Base-by-base conservation (phyloP, 805 yeast genomes). In the Saccharomyces mikatae region DNA sequence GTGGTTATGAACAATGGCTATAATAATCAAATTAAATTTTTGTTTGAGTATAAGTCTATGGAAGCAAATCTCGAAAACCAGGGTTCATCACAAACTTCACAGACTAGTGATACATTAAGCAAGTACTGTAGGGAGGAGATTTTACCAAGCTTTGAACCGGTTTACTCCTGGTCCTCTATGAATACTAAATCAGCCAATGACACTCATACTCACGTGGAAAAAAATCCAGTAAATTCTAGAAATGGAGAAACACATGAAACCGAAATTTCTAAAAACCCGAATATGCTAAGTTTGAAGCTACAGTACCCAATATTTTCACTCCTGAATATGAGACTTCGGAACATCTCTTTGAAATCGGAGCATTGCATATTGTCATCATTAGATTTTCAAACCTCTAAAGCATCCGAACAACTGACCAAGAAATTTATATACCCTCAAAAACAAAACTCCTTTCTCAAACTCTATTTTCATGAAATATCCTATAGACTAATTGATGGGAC, bases 1-100 rank as follows among this genome's bases (percentile, higher is more conserved):
- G 65, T 66, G 3, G 70, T 67, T 1, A 66, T 68, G 72, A 68
- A 67, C 53, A 67, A 67, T 56, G 71, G 70, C 2, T 63, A 63
- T 51, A 63, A 63, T 49, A 68, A 68, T 50, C 29, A 56, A 22
- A 63, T 64, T n/a, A 64, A 53, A 30, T 61, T 62, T 24, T 21
- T 51, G 46, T 49, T 56, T 14, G 57, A 56, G 41, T 61, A 58
- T 21, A 30, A 44, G 17, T 46, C 48, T 6, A 46, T 46, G 9
- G 46, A 46, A 30, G 56, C 48, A n/a, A 36, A 44, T 22, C 41
- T 14, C 4, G 24, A 17, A 13, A 13, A 41, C 11, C 11, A 9
- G 21, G 24, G 31, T 13, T 31, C 17, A 14, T 27, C 28, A 26
- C 41, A 9, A 22, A 27, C n/a, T 5, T 13, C 44, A 2, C 17